Percentiles rank a stretch among this genome's conserved stretches.
Conservation (phyloP, 2,329 filamentous ascomycete genomes). For the Alternaria longipes region DNA sequence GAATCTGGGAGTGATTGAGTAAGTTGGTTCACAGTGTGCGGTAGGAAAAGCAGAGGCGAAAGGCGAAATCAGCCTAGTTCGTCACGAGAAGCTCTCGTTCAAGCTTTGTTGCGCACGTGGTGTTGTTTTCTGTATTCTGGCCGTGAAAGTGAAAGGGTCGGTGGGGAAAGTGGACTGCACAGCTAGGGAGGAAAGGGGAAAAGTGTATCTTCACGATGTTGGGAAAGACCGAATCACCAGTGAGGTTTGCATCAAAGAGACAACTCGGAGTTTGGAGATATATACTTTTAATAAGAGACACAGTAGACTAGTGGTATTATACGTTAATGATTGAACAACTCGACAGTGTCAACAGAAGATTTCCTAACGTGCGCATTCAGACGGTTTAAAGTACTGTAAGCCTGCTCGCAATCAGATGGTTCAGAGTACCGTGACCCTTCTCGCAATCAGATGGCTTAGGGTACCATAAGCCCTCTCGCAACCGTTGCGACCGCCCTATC, state of each 20-base stretch:
- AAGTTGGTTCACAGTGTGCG: neutral
- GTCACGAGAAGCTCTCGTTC: neutral
- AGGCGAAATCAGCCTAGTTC: neutral
- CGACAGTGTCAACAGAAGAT: too few relatives aligned
- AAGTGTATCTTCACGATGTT: neutral
- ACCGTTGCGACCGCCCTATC: constrained; percentile 99
- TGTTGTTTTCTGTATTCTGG: neutral
- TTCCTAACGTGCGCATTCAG: constrained; percentile 84
- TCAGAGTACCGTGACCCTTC: constrained; percentile 96
- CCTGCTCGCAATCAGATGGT: constrained; percentile 88
- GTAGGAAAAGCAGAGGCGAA: neutral
- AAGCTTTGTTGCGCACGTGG: neutral
- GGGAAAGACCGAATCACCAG: too few relatives aligned
- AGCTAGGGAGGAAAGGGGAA: neutral
- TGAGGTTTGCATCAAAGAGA: neutral
- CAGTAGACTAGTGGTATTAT: neutral
- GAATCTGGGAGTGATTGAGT: neutral
- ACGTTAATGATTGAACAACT: neutral
- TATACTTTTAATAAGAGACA: neutral
- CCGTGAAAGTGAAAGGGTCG: neutral
- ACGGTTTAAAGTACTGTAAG: constrained; percentile 96
- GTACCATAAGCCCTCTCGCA: constrained; percentile 99
- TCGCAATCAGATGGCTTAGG: constrained; percentile 95
- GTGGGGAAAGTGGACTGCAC: neutral
- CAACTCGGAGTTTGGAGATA: neutral